Evolutionary conservation across 768 basidiomycete genomes (phyloP).

Genomic region (Lactarius indigo): DNA sequence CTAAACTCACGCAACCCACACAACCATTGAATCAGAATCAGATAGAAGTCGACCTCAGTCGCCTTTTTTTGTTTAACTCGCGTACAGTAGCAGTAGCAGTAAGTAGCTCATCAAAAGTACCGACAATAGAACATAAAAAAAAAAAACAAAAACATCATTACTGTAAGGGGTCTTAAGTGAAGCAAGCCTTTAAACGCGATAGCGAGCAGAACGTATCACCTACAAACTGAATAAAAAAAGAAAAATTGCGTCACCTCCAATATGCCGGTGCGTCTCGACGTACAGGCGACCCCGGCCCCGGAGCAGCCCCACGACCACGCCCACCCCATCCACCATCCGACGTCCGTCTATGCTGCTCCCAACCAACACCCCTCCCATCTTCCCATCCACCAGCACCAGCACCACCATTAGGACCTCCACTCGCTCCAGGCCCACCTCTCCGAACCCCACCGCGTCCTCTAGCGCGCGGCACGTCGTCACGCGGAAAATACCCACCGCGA

Average conservation of each 20-base stretch:
- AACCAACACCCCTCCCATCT: background rate
- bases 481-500: slow-evolving; percentile 10
- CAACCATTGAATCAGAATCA: too few relatives aligned
- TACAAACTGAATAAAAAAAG: background rate
- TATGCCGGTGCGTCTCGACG: slow-evolving; percentile 10
- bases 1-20: too few relatives aligned
- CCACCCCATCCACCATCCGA: slow-evolving; percentile 15
- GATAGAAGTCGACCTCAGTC: too few relatives aligned
- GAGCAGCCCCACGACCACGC: slow-evolving; percentile 7
- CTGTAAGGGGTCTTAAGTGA: background rate
- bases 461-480: slow-evolving; percentile 6
- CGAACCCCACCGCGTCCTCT: slow-evolving; percentile 11
- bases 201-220: background rate
- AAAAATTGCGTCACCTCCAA: slow-evolving; percentile 5
- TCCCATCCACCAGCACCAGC: background rate
- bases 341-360: slow-evolving; percentile 6
- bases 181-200: background rate
- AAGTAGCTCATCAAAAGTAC: background rate
- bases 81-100: background rate
- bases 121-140: background rate
- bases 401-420: background rate
- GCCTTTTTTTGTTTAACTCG: too few relatives aligned
- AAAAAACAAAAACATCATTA: background rate
- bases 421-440: background rate
- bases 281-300: slow-evolving; percentile 7